These are phyloP conservation scores for Pseudogymnoascus sp. DNA, from an alignment of 2,329 filamentous ascomycete genomes.

Conservation along the genomic window DNA sequence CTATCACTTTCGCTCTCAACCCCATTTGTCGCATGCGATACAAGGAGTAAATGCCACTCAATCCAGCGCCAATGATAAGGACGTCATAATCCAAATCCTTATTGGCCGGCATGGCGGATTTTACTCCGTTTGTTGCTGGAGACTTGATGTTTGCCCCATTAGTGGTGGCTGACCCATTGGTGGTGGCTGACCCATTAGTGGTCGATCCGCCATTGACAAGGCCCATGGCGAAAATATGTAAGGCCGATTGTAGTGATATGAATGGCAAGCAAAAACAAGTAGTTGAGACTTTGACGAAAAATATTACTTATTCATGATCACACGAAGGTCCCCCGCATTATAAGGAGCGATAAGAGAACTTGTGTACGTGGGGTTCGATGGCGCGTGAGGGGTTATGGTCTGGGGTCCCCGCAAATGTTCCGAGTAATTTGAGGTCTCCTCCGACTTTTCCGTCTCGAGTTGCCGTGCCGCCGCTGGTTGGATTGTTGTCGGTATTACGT, in stretches of 20 bases:
- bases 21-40: slow-evolving; percentile 34
- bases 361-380: neutral
- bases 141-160: neutral
- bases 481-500: neutral
- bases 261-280: neutral
- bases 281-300: neutral
- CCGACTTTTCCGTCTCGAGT: neutral
- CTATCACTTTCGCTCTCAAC: slow-evolving; percentile 30
- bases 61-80: slow-evolving; percentile 32
- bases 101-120: neutral
- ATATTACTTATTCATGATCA: neutral
- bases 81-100: slow-evolving; percentile 25
- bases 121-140: neutral
- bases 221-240: neutral
- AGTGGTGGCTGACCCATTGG: neutral
- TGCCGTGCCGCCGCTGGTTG: neutral
- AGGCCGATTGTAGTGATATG: neutral
- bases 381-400: neutral
- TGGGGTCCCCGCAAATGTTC: neutral
- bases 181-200: neutral
- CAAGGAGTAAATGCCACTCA: slow-evolving; percentile 34
- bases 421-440: neutral
- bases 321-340: neutral
- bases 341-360: neutral
- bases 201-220: neutral